These are phyloP conservation scores for Trametes coccinea DNA, from an alignment of 768 basidiomycete species.

Conservation along the genomic window DNA sequence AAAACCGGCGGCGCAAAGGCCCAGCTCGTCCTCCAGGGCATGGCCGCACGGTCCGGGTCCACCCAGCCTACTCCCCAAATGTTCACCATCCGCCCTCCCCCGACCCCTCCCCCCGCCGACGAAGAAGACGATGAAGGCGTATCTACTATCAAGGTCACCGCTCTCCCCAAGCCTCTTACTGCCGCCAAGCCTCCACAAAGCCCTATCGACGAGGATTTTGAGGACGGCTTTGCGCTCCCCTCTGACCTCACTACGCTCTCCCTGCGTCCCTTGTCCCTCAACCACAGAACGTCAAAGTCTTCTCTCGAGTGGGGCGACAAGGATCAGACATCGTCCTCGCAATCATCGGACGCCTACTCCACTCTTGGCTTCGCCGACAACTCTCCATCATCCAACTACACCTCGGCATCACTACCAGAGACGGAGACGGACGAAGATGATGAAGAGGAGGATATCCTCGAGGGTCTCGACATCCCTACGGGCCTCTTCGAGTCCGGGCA, in stretches of 20 bases:
- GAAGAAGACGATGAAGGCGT: slow-evolving; percentile 81
- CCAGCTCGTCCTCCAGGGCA: slow-evolving; percentile 38
- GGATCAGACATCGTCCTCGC: slow-evolving; percentile 68
- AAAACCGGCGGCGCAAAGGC: slow-evolving; percentile 54
- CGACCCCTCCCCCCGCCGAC: slow-evolving; percentile 48
- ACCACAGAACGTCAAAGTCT: slow-evolving; percentile 77
- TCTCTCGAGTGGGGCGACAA: slow-evolving; percentile 87
- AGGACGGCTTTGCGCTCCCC: slow-evolving; percentile 80
- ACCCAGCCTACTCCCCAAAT: slow-evolving; percentile 40
- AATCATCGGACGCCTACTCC: slow-evolving; percentile 87
- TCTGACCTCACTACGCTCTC: slow-evolving; percentile 80
- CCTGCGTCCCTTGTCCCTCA: slow-evolving; percentile 73
- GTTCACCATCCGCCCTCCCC: slow-evolving; percentile 69
- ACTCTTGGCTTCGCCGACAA: slow-evolving; percentile 62
- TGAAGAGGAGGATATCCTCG: slow-evolving; percentile 69
- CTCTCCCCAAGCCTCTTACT: slow-evolving; percentile 40
- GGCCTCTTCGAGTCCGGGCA: slow-evolving; percentile 74
- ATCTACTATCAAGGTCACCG: slow-evolving; percentile 78
- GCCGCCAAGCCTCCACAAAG: slow-evolving; percentile 35
- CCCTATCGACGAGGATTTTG: slow-evolving; percentile 74
- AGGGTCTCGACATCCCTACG: slow-evolving; percentile 77
- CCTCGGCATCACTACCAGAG: slow-evolving; percentile 63
- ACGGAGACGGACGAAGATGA: slow-evolving; percentile 68
- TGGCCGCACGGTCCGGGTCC: slow-evolving; percentile 42
- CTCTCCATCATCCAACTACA: slow-evolving; percentile 62